These are phyloP conservation scores for Teratosphaeria gauchensis DNA, from an alignment of 2,329 filamentous ascomycete genomes.

Conservation along the genomic window DNA sequence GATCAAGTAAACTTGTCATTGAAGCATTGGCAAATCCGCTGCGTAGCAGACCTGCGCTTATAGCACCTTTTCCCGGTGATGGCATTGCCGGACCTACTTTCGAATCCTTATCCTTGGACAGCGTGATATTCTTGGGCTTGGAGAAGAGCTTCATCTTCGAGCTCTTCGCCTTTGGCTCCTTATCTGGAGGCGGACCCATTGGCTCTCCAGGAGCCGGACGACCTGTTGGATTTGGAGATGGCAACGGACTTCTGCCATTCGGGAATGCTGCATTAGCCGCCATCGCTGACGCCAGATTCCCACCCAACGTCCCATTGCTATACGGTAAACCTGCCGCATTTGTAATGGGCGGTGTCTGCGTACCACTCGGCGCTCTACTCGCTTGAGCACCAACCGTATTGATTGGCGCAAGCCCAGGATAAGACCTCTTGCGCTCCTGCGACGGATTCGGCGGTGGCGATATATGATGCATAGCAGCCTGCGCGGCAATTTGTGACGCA, in stretches of 20 bases:
- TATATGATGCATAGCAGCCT: slow-evolving; percentile 57
- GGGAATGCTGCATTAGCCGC: slow-evolving; percentile 68
- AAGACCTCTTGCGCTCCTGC: slow-evolving; percentile 55
- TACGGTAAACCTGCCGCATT: slow-evolving; percentile 29
- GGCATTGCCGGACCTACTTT: slow-evolving; percentile 57
- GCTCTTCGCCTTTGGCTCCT: slow-evolving; percentile 58
- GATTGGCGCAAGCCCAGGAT: slow-evolving; percentile 56
- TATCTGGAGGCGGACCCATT: slow-evolving; percentile 25
- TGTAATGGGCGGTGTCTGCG: slow-evolving; percentile 19
- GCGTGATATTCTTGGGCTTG: slow-evolving; percentile 63
- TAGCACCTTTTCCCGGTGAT: slow-evolving; percentile 44
- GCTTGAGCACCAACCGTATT: slow-evolving; percentile 19
- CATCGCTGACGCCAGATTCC: slow-evolving; percentile 55
- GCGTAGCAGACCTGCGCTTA: slow-evolving; percentile 51
- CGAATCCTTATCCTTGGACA: slow-evolving; percentile 56
- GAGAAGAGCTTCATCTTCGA: slow-evolving; percentile 76
- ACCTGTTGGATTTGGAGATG: slow-evolving; percentile 28
- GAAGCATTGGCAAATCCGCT: slow-evolving; percentile 57
- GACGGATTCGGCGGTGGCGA: slow-evolving; percentile 16
- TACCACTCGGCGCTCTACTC: slow-evolving; percentile 18
- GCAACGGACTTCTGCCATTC: slow-evolving; percentile 41
- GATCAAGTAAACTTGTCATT: slow-evolving; percentile 59
- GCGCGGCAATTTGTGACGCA: slow-evolving; percentile 72
- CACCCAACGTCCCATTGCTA: slow-evolving; percentile 52
- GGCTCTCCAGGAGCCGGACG: not conserved